phyloP scores from a whole-genome alignment of 441 rosid species.

The Gossypium trilobum region DNA sequence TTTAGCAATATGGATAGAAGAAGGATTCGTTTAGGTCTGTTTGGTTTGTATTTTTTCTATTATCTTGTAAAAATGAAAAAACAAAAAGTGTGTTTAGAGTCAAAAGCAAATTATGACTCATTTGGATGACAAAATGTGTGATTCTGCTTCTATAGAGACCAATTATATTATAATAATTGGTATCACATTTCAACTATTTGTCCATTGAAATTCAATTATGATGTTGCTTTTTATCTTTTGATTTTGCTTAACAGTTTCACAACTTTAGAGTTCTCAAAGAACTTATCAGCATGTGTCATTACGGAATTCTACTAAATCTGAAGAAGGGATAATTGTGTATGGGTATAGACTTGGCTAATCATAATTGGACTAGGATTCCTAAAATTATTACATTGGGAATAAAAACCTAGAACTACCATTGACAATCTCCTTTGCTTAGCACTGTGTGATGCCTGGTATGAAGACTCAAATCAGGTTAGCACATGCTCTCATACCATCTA shows the following conservation, averaged over 20 bases:
- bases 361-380: too few species aligned
- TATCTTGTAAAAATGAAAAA: not conserved
- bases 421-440: too few species aligned
- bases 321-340: too few species aligned
- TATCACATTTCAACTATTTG: not conserved
- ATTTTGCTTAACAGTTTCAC: not conserved
- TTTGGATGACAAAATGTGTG: constrained; percentile 1
- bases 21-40: not conserved
- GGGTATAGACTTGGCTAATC: too few species aligned
- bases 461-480: too few species aligned
- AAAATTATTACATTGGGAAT: too few species aligned
- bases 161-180: not conserved
- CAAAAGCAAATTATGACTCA: not conserved
- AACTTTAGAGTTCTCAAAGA: too few species aligned
- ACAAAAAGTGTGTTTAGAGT: not conserved
- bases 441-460: too few species aligned
- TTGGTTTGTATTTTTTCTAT: not conserved
- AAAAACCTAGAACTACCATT: too few species aligned
- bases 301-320: too few species aligned
- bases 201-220: not conserved
- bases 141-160: not conserved
- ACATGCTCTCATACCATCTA: too few species aligned
- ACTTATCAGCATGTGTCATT: too few species aligned
- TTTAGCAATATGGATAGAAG: not conserved
- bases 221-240: not conserved